Conservation (phyloP, 2,329 filamentous ascomycete species). For the Stagonosporopsis vannaccii region DNA sequence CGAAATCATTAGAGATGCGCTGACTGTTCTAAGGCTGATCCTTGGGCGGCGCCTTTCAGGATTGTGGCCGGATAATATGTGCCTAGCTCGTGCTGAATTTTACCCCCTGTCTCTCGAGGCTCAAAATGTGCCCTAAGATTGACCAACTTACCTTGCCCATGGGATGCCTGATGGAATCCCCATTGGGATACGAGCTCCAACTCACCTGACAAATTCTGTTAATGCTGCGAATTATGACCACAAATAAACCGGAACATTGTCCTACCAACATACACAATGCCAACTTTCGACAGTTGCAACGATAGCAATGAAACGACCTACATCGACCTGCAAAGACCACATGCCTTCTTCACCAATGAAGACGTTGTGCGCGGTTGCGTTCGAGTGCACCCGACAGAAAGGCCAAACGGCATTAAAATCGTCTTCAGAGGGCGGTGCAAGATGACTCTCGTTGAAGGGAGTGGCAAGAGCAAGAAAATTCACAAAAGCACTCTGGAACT, state of each 20-base stretch:
- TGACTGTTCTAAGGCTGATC: not conserved
- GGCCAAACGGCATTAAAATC: not conserved
- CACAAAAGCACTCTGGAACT: not conserved
- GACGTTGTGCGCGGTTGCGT: not conserved
- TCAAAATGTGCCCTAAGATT: not conserved
- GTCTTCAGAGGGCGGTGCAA: not conserved
- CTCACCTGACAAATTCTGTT: not conserved
- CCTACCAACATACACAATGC: not conserved
- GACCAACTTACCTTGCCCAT: not conserved
- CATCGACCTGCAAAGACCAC: not conserved
- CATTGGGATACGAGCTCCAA: not conserved
- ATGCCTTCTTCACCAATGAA: not conserved
- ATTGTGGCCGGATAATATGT: not conserved
- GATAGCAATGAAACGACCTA: not conserved
- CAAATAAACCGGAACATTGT: not conserved
- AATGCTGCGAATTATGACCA: not conserved
- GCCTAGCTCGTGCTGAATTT: not conserved
- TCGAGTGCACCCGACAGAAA: not conserved
- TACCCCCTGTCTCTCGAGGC: not conserved
- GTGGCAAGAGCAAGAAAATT: not conserved
- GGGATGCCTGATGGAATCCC: not conserved
- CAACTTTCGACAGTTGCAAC: not conserved
- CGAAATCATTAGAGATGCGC: not conserved
- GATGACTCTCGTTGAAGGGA: not conserved
- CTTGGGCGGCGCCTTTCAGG: not conserved